Evolutionary conservation across 257 asterid genomes (phyloP), one percentile per base, ranked within the genome.

Genomic region (Solanum etuberosum): DNA sequence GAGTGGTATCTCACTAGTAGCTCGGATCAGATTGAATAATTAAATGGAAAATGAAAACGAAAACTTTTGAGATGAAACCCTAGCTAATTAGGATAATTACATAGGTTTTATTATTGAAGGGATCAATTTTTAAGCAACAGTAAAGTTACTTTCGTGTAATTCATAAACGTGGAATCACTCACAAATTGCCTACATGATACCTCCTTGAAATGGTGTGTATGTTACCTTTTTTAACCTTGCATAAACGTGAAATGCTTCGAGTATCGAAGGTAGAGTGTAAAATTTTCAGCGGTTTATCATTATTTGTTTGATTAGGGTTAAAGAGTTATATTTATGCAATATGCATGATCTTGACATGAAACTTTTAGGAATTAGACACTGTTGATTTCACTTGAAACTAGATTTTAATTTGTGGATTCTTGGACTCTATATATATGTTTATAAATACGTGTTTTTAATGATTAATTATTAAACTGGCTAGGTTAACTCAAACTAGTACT

Each of bases 101-200:
- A 25, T 6, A n/a, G 83, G 83, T 76, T 76, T 76, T 40, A 37
- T 29, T 31, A 68, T 31, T 0, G 3, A 68, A 29, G 12, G 4
- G 2, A 67, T 51, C 61, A 2, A 1, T 6, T 13, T 13, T 27
- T 15, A 3, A 14, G 2, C 6, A 31, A 15, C 1, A 0, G 0
- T 31, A 15, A 72, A 9, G 4, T 34, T 16, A 20, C 34, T 10
- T 34, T 14, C 1, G 0, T 72, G 5, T 72, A 73, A 35, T 1
- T 1, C 5, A 11, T 35, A 21, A 0, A 1, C 0, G 5, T 72
- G 46, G 0, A 20, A 72, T 34, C 20, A 73, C 18, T 12, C 48
- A 35, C 14, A 72, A 10, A 20, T 0, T 4, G 0, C 12, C 23
- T 34, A 34, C 13, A 34, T 70, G 13, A 70, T 1, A 32, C 9